A percentile compares a stretch with the other conserved stretches of the same genome.
These are phyloP conservation scores for Mycena floridula DNA, from an alignment of 768 basidiomycete genomes.

Conservation along the genomic window DNA sequence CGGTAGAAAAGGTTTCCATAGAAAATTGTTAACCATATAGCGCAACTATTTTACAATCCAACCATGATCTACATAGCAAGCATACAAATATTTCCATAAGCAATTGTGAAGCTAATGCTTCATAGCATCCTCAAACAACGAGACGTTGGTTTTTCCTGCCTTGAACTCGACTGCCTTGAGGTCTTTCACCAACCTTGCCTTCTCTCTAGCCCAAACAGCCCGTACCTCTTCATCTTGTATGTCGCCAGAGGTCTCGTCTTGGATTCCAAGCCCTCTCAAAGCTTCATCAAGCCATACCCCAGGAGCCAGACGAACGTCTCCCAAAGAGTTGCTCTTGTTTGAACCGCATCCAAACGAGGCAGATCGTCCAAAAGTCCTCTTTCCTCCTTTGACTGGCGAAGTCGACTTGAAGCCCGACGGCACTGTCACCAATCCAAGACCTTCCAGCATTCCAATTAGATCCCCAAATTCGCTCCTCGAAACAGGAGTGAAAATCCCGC, in stretches of 20 bases:
- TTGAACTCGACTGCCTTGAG: slow-evolving; percentile 2
- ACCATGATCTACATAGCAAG: too few relatives aligned
- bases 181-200: slow-evolving; percentile 5
- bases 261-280: slow-evolving; percentile 55
- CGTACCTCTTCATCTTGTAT: slow-evolving; percentile 45
- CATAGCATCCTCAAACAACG: slow-evolving; percentile 3
- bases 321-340: slow-evolving; percentile 24
- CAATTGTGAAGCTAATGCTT: slow-evolving; percentile 1
- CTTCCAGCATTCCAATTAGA: slow-evolving; percentile 66
- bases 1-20: too few relatives aligned
- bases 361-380: slow-evolving; percentile 49
- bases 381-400: slow-evolving; percentile 41
- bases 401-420: slow-evolving; percentile 25
- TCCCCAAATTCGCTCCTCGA: slow-evolving; percentile 76
- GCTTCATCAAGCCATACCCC: slow-evolving; percentile 65
- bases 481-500: slow-evolving; percentile 53
- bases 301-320: slow-evolving; percentile 51
- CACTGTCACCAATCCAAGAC: slow-evolving; percentile 54
- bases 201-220: slow-evolving; percentile 9
- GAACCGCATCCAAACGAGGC: slow-evolving; percentile 46
- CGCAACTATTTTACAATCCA: too few relatives aligned
- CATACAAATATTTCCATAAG: too few relatives aligned
- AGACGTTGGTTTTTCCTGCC: not conserved
- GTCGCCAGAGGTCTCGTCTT: slow-evolving; percentile 23
- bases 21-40: too few relatives aligned